Percentiles rank a stretch among this genome's conserved stretches.
phyloP scores from a whole-genome alignment of 2,329 filamentous ascomycete genomes.

The Aspergillus sp. region DNA sequence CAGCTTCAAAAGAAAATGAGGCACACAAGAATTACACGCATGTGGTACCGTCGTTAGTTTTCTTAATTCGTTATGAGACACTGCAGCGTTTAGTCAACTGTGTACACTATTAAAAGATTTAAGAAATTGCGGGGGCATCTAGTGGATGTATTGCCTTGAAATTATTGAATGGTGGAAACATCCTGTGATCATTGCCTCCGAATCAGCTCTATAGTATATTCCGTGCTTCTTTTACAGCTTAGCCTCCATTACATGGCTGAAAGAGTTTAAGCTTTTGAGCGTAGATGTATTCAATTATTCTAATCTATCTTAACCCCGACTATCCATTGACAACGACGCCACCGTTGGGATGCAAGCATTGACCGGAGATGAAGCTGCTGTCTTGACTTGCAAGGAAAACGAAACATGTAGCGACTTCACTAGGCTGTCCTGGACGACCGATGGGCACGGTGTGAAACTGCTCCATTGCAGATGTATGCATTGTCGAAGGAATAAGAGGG shows the following conservation, averaged over 20 bases:
- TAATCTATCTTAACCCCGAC: not conserved
- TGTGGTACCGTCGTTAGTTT: conserved; percentile 50
- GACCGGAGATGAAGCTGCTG: conserved; percentile 66
- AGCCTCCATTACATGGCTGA: not conserved
- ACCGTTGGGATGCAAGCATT: conserved; percentile 61
- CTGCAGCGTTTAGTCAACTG: too few species aligned
- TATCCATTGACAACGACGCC: conserved; percentile 49
- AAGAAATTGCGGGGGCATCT: too few species aligned
- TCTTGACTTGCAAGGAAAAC: conserved; percentile 73
- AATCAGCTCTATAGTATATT: too few species aligned
- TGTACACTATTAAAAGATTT: too few species aligned
- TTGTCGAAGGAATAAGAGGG: conserved; percentile 65
- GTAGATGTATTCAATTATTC: not conserved
- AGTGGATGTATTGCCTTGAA: too few species aligned
- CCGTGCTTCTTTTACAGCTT: not conserved
- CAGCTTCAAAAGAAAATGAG: conserved; percentile 76
- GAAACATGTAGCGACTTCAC: conserved; percentile 73
- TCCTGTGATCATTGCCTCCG: too few species aligned
- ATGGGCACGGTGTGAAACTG: conserved; percentile 65
- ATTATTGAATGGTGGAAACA: too few species aligned
- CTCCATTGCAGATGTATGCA: conserved; percentile 64
- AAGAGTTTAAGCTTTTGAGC: not conserved
- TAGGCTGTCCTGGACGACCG: conserved; percentile 70
- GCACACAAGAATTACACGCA: conserved; percentile 48
- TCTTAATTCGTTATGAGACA: not conserved